A percentile compares a stretch with the other conserved stretches of the same genome.
Evolutionary conservation across 1,139 yeast genomes (phyloP).

Genomic region (Diutina rugosa): DNA sequence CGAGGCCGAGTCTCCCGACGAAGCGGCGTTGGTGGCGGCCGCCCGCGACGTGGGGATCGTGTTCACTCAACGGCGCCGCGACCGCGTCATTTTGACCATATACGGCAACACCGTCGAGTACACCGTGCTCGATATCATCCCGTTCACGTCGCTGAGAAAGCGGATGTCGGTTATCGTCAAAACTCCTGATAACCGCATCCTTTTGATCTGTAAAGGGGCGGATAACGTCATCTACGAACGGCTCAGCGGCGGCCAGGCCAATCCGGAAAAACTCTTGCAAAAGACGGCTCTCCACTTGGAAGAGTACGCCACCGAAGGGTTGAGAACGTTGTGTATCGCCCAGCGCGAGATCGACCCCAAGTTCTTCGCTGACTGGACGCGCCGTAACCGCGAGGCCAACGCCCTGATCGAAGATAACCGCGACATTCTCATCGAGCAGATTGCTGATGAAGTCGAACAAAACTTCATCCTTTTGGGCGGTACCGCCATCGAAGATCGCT

Average conservation of each 20-base stretch:
- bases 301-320: conserved; percentile 34
- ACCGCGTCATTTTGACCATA: conserved; percentile 53
- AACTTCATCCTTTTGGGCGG: conserved; percentile 74
- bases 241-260: conserved; percentile 25
- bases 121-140: conserved; percentile 65
- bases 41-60: conserved; percentile 90
- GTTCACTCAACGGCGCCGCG: conserved; percentile 62
- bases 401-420: conserved; percentile 64
- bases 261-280: conserved; percentile 21
- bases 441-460: conserved; percentile 57
- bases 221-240: conserved; percentile 45
- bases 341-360: conserved; percentile 31
- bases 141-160: conserved; percentile 85
- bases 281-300: conserved; percentile 51
- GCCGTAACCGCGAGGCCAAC: conserved; percentile 56
- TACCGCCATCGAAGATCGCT: conserved; percentile 93
- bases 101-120: conserved; percentile 66
- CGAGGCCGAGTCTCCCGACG: conserved; percentile 98
- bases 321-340: conserved; percentile 35
- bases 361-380: conserved; percentile 57
- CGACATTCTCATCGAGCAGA: conserved; percentile 38
- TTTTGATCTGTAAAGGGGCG: conserved; percentile 52
- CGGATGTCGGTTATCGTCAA: conserved; percentile 46
- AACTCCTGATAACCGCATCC: conserved; percentile 52
- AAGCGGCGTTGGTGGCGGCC: conserved; percentile 86